Base-by-base conservation (phyloP, 306 rosid genomes). In the Rosa multiflora region DNA sequence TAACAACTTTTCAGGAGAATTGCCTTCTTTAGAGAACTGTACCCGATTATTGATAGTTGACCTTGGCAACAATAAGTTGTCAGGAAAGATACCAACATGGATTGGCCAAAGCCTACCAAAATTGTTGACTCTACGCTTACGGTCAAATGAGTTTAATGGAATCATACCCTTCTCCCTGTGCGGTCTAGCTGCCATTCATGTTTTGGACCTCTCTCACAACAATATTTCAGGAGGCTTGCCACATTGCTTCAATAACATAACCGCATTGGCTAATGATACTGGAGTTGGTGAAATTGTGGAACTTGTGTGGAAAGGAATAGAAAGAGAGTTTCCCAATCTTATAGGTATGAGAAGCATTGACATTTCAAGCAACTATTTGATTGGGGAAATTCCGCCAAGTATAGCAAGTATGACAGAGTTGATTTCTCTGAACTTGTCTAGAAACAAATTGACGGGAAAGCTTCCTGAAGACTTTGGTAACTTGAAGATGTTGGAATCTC, bases 121-220 rank as follows among this genome's bases (percentile, higher is more conserved):
- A 4, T n/a, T 79, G 37, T 0, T 26, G 13, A 14, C 39, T 67
- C 76, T 79, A 17, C 5, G 37, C n/a, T 21, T 79, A 6, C 61
- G n/a, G 5, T 79, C 73, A 20, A 79, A 79, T 61, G 4, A 49
- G 10, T 72, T 79, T 9, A 0, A 35, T 61, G 86, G 80, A 72
- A 61, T 23, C 56, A 8, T 83, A 46, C 80, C 82, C 5, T 26
- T 8, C 2, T 67, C 64, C 18, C 47, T 83, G 7, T 78, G 86
- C 23, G 26, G 5, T 35, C 73, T 73, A 6, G 46, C 23, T 0
- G 10, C 61, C 23, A 35, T 78, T 26, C 79, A 58, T 46, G 73
- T 63, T 21, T 68, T 83, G 17, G 83, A 82, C 39, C 32, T 78
- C 43, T 83, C 79, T 5, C 56, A 26, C 7, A 82, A 78, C 56